Evolutionary conservation across 179 eudicot genomes (phyloP), one percentile per base, ranked within the genome.

Genomic region (Spergularia azorica): DNA sequence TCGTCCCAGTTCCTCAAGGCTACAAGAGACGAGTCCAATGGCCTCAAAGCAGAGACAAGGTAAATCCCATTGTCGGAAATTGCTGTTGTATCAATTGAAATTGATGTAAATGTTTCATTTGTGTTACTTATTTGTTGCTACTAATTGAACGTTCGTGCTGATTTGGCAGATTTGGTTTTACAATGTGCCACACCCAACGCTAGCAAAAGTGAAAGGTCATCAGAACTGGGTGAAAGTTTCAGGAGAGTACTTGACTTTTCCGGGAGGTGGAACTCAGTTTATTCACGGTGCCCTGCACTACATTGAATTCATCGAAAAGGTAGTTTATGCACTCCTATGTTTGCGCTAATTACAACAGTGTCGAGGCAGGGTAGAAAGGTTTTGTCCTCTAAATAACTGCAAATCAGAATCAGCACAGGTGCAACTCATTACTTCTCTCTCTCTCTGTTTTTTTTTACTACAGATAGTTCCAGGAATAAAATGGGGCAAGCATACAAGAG

Each of bases 231-330:
- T 92, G 20, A 91, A 91, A 83, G 79, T 91, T 66, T 15, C 88
- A 6, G 94, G 96, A 56, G 94, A 91, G 69, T 91, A 82, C 72
- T 81, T 92, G 32, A 85, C 91, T 14, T 92, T 91, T 77, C 96
- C 94, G 0, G 97, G 96, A n/a, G 96, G 97, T 75, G 97, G 97
- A 63, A 92, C 97, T 48, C 94, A 92, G 75, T 92, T 92, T 77
- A 87, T 91, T 21, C 91, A 89, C 55, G 97, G 97, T 60, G 97
- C 97, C 9, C 80, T 88, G 55, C 91, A 88, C 76, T 92, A 92
- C 80, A 87, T 92, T 55, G 94, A 91, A 66, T 88, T 88, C 81
- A 38, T 91, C 69, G 86, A 91, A 75, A 83, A 88, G 96, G 97
- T 92, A 57, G 77, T 63, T 57, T 26, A 6, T 48, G n/a, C 73